Conservation (phyloP, 257 asterid species). For the Echites panduratus region DNA sequence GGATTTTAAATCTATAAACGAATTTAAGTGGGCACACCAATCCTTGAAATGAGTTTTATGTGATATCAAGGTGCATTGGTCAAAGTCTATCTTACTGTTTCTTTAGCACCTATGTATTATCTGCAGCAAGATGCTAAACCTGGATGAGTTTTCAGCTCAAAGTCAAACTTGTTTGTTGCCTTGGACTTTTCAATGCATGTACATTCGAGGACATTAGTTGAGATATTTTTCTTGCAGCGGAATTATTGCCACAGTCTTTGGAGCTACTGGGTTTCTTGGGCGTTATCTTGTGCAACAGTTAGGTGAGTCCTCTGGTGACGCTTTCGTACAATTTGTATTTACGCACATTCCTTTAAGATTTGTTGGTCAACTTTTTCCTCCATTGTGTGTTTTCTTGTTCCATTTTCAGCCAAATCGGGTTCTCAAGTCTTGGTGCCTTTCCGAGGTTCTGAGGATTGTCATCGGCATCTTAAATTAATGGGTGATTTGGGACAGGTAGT, state of each 20-base stretch:
- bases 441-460: constrained; percentile 93
- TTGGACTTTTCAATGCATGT: neutral
- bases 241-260: constrained; percentile 86
- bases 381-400: constrained; percentile 7
- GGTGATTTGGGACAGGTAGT: constrained; percentile 98
- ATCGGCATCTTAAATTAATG: constrained; percentile 97
- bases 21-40: neutral
- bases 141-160: neutral
- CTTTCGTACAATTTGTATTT: neutral
- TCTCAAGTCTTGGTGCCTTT: constrained; percentile 93
- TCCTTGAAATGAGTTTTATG: neutral
- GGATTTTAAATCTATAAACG: neutral
- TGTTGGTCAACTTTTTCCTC: neutral
- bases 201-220: constrained; percentile 4
- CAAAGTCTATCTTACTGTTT: neutral
- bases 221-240: constrained; percentile 60
- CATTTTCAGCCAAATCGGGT: constrained; percentile 84
- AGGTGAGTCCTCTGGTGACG: constrained; percentile 33
- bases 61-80: neutral
- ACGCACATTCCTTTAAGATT: neutral
- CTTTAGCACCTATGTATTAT: neutral
- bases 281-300: constrained; percentile 90
- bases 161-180: neutral
- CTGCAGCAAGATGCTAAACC: neutral
- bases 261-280: constrained; percentile 97